Evolutionary conservation across 371 early-diverging fungal genomes (phyloP), one percentile per base, ranked within the genome.

Genomic region (Haplosporangium sp.): DNA sequence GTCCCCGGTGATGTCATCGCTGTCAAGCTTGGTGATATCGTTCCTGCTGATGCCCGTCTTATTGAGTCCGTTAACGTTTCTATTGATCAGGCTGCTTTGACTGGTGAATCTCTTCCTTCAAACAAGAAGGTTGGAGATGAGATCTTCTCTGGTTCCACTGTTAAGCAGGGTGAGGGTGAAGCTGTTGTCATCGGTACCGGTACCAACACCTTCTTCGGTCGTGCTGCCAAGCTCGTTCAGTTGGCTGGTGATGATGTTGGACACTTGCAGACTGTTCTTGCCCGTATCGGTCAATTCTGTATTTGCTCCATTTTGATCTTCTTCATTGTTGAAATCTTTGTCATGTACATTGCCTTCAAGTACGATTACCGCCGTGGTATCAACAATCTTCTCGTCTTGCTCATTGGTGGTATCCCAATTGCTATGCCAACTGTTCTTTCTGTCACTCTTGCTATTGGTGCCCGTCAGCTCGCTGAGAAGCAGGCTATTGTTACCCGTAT

Each of bases 381-480:
- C 76, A 87, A 92, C 87, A 90, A 91, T 78, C 58, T 92, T 65
- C 87, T 92, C 67, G 91, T 89, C 79, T 90, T 92, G 87, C 90
- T 91, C 84, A 91, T 92, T 85, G 91, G 91, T 85, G 92, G 91
- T 86, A 92, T 92, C 45, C 93, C 93, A 67, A 91, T 92, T 88
- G 93, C 91, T 69, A 92, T 94, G 90, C 90, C 91, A 59, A 93
- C 95, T 69, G 93, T 92, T 48, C 88, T 97, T 72, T 96, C 97
- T 35, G 96, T 97, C 62, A 95, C 97, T 4, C 89, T 98, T 37
- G 97, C 98, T 66, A 95, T 97, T 59, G 96, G 96, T 75, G 94
- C 97, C 73, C 92, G 94, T 83, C 92, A 94, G 87, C 92, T 98
- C 84, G 96, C 97, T 56, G 90, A 91, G 71, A 92, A 96, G 85